Conservation (phyloP, 257 asterid genomes). For the Linderniella brevidens region DNA sequence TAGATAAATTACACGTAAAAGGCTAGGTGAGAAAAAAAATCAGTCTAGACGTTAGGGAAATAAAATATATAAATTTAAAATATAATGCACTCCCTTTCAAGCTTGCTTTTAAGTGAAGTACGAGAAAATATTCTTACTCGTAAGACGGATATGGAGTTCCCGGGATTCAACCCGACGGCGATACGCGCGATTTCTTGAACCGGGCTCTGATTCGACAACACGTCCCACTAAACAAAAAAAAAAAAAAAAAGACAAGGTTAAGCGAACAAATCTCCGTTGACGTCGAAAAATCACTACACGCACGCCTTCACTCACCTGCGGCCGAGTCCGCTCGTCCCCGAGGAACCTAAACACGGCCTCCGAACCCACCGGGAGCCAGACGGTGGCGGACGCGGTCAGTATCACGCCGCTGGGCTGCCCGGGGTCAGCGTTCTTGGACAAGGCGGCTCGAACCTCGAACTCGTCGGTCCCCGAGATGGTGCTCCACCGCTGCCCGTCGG, state of each 20-base stretch:
- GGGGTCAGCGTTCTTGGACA: conserved; percentile 52
- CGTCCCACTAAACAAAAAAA: conserved; percentile 60
- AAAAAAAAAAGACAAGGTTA: neutral
- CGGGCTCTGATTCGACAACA: conserved; percentile 69
- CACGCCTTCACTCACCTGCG: conserved; percentile 32
- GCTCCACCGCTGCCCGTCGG: conserved; percentile 68
- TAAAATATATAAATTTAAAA: too few relatives aligned
- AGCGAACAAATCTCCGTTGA: neutral
- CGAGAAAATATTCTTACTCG: conserved; percentile 28
- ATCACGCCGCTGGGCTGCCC: conserved; percentile 78
- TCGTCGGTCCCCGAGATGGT: conserved; percentile 44
- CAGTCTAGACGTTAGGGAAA: too few relatives aligned
- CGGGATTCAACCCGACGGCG: conserved; percentile 90
- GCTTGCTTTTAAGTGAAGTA: too few relatives aligned
- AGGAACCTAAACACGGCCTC: conserved; percentile 55
- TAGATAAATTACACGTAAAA: too few relatives aligned
- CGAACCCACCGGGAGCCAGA: conserved; percentile 81
- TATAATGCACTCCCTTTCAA: too few relatives aligned
- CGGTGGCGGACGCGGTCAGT: conserved; percentile 81
- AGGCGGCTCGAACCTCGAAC: conserved; percentile 64
- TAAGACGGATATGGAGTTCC: conserved; percentile 77
- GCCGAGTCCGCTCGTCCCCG: conserved; percentile 61
- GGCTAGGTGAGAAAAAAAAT: too few relatives aligned
- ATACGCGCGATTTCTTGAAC: conserved; percentile 84
- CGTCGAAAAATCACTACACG: neutral